phyloP scores from a whole-genome alignment of 805 yeast species.

The Candida hispaniensis region DNA sequence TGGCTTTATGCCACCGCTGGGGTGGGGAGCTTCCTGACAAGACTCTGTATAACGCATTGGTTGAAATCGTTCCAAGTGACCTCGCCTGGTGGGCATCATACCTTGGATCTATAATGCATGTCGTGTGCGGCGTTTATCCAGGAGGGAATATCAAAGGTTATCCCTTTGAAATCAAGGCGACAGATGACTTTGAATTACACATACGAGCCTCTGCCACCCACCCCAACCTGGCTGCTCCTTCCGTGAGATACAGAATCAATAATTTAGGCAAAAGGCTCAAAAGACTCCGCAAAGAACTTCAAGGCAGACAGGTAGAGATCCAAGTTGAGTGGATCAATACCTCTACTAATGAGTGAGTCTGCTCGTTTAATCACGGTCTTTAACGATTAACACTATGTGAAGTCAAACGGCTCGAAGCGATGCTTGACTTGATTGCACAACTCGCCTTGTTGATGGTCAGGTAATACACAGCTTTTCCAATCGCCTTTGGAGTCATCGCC shows the following conservation, averaged over 20 bases:
- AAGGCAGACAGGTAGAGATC: slow-evolving; percentile 20
- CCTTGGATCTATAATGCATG: slow-evolving; percentile 63
- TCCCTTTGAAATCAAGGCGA: slow-evolving; percentile 20
- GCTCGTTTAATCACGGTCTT: slow-evolving; percentile 1
- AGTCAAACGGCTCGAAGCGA: slow-evolving; percentile 44
- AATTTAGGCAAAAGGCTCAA: slow-evolving; percentile 51
- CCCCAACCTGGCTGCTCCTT: slow-evolving; percentile 22
- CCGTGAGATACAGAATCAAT: slow-evolving; percentile 40
- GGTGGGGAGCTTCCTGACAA: slow-evolving; percentile 60
- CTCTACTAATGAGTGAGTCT: background rate
- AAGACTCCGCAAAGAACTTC: slow-evolving; percentile 36
- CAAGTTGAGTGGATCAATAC: slow-evolving; percentile 17
- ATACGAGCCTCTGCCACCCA: slow-evolving; percentile 21
- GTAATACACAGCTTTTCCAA: slow-evolving; percentile 72
- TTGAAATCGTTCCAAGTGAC: slow-evolving; percentile 29
- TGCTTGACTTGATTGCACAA: slow-evolving; percentile 57
- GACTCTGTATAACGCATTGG: slow-evolving; percentile 30
- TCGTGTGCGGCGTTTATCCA: slow-evolving; percentile 70
- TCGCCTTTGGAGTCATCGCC: slow-evolving; percentile 48
- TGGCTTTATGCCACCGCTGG: slow-evolving; percentile 71
- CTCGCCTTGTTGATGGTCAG: slow-evolving; percentile 45
- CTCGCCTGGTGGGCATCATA: slow-evolving; percentile 62
- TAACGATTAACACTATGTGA: slow-evolving; percentile 32
- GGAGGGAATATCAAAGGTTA: slow-evolving; percentile 63
- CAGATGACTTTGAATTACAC: slow-evolving; percentile 21